Percentiles rank a stretch among this genome's conserved stretches.
phyloP scores from a whole-genome alignment of 352 stramenopile genomes.

The Elongisporangium prolatum region DNA sequence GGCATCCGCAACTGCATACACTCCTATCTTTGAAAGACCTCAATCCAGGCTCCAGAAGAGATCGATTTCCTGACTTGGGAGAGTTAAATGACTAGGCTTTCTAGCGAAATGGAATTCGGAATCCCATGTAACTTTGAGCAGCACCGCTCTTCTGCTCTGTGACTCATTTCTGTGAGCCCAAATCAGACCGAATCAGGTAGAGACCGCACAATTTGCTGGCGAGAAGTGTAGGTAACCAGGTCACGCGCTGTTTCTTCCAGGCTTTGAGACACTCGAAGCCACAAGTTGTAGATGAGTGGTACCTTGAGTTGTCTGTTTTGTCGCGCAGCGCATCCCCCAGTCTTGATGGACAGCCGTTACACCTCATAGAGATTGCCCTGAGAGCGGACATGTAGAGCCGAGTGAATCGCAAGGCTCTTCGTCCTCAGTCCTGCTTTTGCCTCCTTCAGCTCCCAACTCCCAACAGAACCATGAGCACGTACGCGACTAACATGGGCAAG shows the following conservation, averaged over 20 bases:
- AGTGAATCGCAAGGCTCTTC: background rate
- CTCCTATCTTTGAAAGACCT: no score
- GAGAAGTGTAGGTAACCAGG: background rate
- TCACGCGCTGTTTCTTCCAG: background rate
- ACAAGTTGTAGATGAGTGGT: background rate
- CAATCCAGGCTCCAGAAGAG: background rate
- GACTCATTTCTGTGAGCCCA: background rate
- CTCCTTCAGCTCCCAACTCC: background rate
- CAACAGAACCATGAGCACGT: background rate
- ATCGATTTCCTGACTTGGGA: no score
- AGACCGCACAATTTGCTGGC: background rate
- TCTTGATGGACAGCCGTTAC: background rate
- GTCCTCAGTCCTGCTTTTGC: background rate
- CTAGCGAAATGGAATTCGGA: background rate
- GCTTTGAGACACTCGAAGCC: background rate
- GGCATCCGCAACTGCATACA: background rate
- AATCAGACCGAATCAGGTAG: background rate
- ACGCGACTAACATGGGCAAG: background rate
- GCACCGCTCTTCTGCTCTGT: background rate
- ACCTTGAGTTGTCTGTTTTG: background rate
- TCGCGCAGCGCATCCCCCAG: background rate
- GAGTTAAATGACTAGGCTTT: background rate
- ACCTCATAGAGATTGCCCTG: background rate
- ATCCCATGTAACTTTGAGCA: background rate
- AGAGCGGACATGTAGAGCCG: background rate